Evolutionary conservation across 164 flowering plant species (phyloP), one percentile per base, ranked within the genome.

Genomic region (Stephania yunnanensis): DNA sequence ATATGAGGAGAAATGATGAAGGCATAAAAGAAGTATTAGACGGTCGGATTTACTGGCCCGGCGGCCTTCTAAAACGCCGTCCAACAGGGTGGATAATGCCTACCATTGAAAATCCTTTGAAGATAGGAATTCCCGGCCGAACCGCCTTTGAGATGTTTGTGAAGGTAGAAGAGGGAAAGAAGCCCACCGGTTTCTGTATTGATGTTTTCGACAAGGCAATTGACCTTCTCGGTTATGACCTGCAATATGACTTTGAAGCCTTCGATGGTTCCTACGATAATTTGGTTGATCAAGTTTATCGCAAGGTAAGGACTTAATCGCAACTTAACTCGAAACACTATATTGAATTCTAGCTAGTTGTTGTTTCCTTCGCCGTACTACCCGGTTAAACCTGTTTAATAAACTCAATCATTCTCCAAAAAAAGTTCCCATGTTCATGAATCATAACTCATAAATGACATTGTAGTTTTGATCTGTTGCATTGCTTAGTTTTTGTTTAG

Each of bases 81-180:
- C 92, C 92, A 1, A 80, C 71, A 77, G 90, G 92, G 15, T 87
- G 91, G 91, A 78, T 78, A 25, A 80, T 85, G 83, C 88, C 89
- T 22, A 80, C 68, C 10, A 46, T 68, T 66, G 70, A 31, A 71
- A 81, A 79, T 68, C 83, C 72, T 4, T 3, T 91, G 80, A 82
- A 48, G 53, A 87, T 90, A 12, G 90, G 86, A 42, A 82, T 91
- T 69, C 91, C 92, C 0, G 84, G 73, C 0, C 76, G 70, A 17
- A 70, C 87, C 4, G 5, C 80, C n/a, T 88, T 83, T 29, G 76
- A 81, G 22, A 77, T 84, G 71, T 88, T 87, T 75, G 88, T 90
- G 67, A 82, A 80, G 75, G 86, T 88, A 67, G 75, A 76, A 6
- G 31, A 78, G n/a, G 30, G 70, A n/a, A 29, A 70, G 22, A 66